These are phyloP conservation scores for Euphorbia pulcherrima DNA, from an alignment of 345 rosid genomes.

Conservation along the genomic window DNA sequence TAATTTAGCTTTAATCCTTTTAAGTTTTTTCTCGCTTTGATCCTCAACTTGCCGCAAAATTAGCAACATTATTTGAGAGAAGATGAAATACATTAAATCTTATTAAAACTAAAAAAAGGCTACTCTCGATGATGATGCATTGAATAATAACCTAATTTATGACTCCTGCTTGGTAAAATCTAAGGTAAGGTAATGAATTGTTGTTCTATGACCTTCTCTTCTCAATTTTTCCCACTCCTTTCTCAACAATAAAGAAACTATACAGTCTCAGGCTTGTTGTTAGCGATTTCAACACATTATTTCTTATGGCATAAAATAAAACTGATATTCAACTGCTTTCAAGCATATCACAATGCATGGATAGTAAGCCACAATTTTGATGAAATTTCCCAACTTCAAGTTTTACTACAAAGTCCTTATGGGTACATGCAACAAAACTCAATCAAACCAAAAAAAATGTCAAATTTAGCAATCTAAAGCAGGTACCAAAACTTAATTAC, in stretches of 20 bases:
- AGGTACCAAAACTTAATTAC: conserved; percentile 8
- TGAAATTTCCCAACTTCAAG: background rate
- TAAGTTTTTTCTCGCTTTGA: conserved; percentile 6
- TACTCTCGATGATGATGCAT: background rate
- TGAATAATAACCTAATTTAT: background rate
- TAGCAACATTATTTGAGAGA: conserved; percentile 9
- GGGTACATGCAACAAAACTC: background rate
- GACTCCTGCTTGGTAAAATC: background rate
- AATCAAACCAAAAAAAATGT: background rate
- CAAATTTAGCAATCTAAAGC: conserved; percentile 13
- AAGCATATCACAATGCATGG: background rate
- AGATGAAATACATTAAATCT: conserved; percentile 7
- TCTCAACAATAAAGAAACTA: background rate
- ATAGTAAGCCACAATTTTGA: background rate
- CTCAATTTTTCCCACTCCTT: background rate
- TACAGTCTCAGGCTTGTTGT: background rate
- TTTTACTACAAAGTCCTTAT: conserved; percentile 20
- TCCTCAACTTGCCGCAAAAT: conserved; percentile 7
- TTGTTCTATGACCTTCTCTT: background rate
- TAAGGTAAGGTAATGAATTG: background rate
- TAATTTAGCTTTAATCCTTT: conserved; percentile 21
- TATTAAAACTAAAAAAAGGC: background rate
- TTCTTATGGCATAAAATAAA: background rate
- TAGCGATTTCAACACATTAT: background rate
- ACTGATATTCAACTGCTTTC: background rate